These are phyloP conservation scores for Phytopythium cucurbitacearum DNA, from an alignment of 352 stramenopile genomes.

Conservation along the genomic window DNA sequence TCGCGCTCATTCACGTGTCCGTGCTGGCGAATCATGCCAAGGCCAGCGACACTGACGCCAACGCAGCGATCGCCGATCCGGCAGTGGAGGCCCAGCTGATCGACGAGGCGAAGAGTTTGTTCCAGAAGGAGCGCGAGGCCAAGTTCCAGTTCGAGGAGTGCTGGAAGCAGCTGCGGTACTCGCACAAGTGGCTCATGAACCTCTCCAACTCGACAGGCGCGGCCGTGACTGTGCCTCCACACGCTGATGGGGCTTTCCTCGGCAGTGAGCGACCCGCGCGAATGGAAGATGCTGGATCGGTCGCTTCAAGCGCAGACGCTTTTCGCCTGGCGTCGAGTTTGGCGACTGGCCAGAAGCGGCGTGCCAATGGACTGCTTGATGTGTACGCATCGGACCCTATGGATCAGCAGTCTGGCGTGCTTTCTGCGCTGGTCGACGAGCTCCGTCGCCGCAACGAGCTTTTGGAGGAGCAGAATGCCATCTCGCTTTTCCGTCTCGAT, in stretches of 20 bases:
- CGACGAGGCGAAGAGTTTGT: slow-evolving; percentile 48
- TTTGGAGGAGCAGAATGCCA: slow-evolving; percentile 72
- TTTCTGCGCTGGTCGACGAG: slow-evolving; percentile 38
- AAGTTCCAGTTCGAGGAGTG: slow-evolving; percentile 74
- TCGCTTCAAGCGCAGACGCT: neutral
- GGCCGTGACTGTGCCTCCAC: slow-evolving; percentile 7
- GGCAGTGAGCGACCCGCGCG: slow-evolving; percentile 4
- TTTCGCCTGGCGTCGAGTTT: neutral
- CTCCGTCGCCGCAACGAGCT: slow-evolving; percentile 59
- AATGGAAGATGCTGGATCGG: slow-evolving; percentile 4
- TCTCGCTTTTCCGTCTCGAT: slow-evolving; percentile 55
- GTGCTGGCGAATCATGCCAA: slow-evolving; percentile 20
- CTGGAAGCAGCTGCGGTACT: slow-evolving; percentile 65
- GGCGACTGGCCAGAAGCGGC: slow-evolving; percentile 4
- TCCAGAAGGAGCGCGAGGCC: slow-evolving; percentile 34
- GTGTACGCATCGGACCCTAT: neutral
- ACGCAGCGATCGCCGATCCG: slow-evolving; percentile 9
- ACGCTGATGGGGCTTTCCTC: slow-evolving; percentile 3
- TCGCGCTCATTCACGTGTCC: slow-evolving; percentile 41
- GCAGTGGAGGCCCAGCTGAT: slow-evolving; percentile 44
- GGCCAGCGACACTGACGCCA: slow-evolving; percentile 1
- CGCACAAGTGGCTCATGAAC: slow-evolving; percentile 58
- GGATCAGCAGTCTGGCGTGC: slow-evolving; percentile 24
- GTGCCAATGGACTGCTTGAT: slow-evolving; percentile 6
- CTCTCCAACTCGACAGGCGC: slow-evolving; percentile 37